These are phyloP conservation scores for Puccinellia tenuiflora DNA, from an alignment of 176 grass and related monocot genomes.

Conservation along the genomic window DNA sequence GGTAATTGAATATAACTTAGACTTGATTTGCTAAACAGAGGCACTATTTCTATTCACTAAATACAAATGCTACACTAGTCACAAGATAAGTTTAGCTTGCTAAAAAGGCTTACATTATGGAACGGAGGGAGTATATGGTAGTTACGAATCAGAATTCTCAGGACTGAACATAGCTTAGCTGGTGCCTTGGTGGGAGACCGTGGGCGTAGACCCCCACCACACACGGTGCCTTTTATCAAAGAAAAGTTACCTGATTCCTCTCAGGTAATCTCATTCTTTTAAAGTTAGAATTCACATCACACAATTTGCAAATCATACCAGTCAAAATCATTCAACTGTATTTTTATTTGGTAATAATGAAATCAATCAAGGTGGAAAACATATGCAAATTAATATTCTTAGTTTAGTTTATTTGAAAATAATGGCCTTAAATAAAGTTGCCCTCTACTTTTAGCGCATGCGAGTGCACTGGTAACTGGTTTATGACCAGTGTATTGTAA, in stretches of 20 bases:
- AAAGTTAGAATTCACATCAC: background rate
- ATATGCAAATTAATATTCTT: conserved; percentile 1
- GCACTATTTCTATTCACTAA: background rate
- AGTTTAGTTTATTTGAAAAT: background rate
- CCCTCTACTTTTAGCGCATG: background rate
- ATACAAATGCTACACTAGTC: background rate
- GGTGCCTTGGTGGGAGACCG: background rate
- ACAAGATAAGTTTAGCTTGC: background rate
- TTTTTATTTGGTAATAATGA: conserved; percentile 3
- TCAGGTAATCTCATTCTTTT: background rate
- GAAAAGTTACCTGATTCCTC: background rate
- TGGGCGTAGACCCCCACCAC: background rate
- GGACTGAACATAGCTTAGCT: background rate
- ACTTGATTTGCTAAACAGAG: background rate
- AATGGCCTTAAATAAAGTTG: background rate
- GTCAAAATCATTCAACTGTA: background rate
- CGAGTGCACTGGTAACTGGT: background rate
- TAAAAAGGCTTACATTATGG: too few species aligned
- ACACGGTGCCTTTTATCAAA: background rate
- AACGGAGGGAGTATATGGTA: too few species aligned
- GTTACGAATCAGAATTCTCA: background rate
- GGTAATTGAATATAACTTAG: background rate
- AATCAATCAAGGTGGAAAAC: background rate
- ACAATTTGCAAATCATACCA: background rate
- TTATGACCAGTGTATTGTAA: background rate